phyloP scores from a whole-genome alignment of 2,329 filamentous ascomycete genomes.

The Aspergillus sp. region DNA sequence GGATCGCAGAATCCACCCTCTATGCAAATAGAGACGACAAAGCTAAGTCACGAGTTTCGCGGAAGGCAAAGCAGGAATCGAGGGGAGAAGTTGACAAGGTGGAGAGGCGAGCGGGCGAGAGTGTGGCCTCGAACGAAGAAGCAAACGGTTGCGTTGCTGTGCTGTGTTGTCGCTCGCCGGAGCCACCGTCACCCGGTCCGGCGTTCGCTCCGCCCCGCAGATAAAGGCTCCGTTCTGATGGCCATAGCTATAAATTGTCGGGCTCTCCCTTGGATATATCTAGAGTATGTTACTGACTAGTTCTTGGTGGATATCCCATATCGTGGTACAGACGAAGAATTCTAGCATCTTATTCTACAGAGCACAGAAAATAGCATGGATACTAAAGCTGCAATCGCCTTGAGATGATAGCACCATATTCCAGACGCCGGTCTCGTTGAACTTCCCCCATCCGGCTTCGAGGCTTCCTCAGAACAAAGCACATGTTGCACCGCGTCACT shows the following conservation, averaged over 20 bases:
- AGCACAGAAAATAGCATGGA: conserved; percentile 11
- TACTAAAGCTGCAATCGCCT: conserved; percentile 13
- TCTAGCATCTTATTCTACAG: conserved; percentile 20
- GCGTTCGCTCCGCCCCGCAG: conserved; percentile 29
- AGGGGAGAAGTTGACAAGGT: conserved; percentile 12
- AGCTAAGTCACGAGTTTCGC: not conserved
- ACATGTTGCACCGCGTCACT: not conserved
- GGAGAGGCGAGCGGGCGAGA: conserved; percentile 8
- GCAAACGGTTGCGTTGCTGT: conserved; percentile 19
- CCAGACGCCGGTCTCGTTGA: not conserved
- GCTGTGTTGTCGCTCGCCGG: conserved; percentile 30
- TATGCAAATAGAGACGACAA: not conserved
- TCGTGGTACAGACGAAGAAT: conserved; percentile 19
- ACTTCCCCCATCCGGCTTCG: not conserved
- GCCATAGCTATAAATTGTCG: no score
- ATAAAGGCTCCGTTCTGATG: not conserved
- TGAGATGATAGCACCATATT: conserved; percentile 9
- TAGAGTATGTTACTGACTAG: not conserved
- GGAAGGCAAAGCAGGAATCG: not conserved
- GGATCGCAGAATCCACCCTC: not conserved
- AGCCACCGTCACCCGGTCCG: conserved; percentile 28
- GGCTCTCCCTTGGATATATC: not conserved
- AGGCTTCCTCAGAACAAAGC: not conserved
- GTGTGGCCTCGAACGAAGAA: conserved; percentile 2
- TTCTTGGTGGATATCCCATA: conserved; percentile 17